These are phyloP conservation scores for Atractiella rhizophila DNA, from an alignment of 768 basidiomycete genomes.

Conservation along the genomic window DNA sequence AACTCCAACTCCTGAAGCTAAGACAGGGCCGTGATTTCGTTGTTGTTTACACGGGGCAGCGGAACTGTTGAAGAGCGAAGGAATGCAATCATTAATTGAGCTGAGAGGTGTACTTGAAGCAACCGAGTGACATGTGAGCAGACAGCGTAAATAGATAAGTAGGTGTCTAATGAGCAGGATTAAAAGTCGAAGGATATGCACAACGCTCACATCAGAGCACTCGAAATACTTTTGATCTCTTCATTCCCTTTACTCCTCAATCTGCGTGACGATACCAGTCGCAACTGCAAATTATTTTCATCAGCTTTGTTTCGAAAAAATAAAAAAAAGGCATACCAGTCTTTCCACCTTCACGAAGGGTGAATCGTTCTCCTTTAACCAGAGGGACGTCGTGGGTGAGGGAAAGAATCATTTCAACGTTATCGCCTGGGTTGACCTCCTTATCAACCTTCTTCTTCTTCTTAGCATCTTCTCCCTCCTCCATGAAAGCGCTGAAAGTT, in stretches of 20 bases:
- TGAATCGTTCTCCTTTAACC: slow-evolving; percentile 75
- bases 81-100: no score
- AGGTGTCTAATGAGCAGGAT: no score
- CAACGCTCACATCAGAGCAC: no score
- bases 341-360: slow-evolving; percentile 43
- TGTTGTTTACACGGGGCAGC: no score
- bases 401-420: slow-evolving; percentile 69
- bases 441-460: slow-evolving; percentile 32
- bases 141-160: no score
- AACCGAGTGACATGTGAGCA: no score
- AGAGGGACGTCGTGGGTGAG: slow-evolving; percentile 61
- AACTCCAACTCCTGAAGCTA: no score
- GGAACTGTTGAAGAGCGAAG: no score
- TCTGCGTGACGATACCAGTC: slow-evolving; percentile 48
- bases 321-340: slow-evolving; percentile 36
- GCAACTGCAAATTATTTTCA: slow-evolving; percentile 35
- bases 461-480: slow-evolving; percentile 33
- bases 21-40: no score
- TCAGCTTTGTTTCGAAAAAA: background rate
- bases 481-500: no score
- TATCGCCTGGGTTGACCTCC: slow-evolving; percentile 91
- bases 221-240: background rate
- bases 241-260: background rate
- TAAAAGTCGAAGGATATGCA: no score
- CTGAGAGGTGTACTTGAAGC: no score